These are phyloP conservation scores for Alnus rubra DNA, from an alignment of 306 rosid species.

Conservation along the genomic window DNA sequence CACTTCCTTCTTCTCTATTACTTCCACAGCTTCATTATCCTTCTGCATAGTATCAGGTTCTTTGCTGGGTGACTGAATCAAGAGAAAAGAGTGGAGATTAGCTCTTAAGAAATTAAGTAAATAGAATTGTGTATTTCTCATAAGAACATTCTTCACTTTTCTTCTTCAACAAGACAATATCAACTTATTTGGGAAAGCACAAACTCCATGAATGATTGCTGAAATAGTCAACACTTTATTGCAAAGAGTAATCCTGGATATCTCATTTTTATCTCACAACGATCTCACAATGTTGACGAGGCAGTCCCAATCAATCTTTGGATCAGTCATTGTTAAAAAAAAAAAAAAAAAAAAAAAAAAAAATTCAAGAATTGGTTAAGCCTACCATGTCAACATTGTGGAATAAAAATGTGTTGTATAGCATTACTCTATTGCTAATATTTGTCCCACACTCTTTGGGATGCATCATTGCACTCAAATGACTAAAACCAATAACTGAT, in stretches of 20 bases:
- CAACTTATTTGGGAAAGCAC: neutral
- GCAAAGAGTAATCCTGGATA: too few species aligned
- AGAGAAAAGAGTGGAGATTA: constrained; percentile 1
- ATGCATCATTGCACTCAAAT: neutral
- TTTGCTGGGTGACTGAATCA: constrained; percentile 30
- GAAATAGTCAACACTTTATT: neutral
- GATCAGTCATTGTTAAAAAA: too few species aligned
- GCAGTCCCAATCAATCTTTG: too few species aligned
- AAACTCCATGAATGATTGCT: neutral
- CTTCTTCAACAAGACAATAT: constrained; percentile 8
- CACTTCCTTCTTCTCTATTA: constrained; percentile 33
- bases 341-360: too few species aligned
- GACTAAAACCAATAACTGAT: neutral
- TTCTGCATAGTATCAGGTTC: constrained; percentile 10
- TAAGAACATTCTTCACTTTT: too few species aligned
- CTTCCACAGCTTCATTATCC: constrained; percentile 27
- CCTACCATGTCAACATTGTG: too few species aligned
- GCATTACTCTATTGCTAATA: too few species aligned
- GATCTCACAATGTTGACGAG: too few species aligned
- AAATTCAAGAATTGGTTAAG: too few species aligned
- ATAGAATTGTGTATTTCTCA: neutral
- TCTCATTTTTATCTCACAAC: too few species aligned
- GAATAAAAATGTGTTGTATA: too few species aligned
- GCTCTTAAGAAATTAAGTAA: neutral
- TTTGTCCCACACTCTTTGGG: neutral